Conservation (phyloP, 2,329 filamentous ascomycete species). For the Fulvia fulva region DNA sequence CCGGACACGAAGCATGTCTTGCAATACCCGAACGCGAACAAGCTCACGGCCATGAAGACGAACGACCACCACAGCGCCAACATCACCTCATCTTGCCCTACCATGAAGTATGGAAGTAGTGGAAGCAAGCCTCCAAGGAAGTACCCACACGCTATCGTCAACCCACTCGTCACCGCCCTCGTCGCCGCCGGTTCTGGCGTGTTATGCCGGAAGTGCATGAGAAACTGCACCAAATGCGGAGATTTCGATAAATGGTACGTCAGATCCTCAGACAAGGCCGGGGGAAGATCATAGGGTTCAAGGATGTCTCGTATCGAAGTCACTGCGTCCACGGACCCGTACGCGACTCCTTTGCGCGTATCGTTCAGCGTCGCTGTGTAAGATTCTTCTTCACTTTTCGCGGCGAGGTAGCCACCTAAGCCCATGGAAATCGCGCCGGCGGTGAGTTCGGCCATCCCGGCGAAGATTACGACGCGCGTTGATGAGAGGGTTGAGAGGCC, state of each 20-base stretch:
- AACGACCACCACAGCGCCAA: conserved; percentile 58
- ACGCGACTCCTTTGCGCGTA: conserved; percentile 37
- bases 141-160: conserved; percentile 65
- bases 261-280: conserved; percentile 17
- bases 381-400: conserved; percentile 49
- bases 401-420: conserved; percentile 41
- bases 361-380: conserved; percentile 43
- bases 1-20: conserved; percentile 47
- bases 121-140: conserved; percentile 64
- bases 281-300: conserved; percentile 37
- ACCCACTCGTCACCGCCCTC: conserved; percentile 50
- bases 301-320: conserved; percentile 42
- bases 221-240: conserved; percentile 40
- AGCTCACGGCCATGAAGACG: conserved; percentile 55
- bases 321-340: conserved; percentile 35
- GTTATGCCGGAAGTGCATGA: conserved; percentile 47
- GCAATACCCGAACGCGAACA: conserved; percentile 60
- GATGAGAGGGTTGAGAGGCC: conserved; percentile 38
- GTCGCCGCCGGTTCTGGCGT: conserved; percentile 38
- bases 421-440: conserved; percentile 42
- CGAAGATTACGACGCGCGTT: conserved; percentile 38
- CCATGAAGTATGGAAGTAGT: conserved; percentile 64
- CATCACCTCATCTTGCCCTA: conserved; percentile 31
- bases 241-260: conserved; percentile 15
- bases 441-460: conserved; percentile 38